Base-by-base conservation (phyloP, 2,329 filamentous ascomycete genomes). In the Cladorrhinum sp. region DNA sequence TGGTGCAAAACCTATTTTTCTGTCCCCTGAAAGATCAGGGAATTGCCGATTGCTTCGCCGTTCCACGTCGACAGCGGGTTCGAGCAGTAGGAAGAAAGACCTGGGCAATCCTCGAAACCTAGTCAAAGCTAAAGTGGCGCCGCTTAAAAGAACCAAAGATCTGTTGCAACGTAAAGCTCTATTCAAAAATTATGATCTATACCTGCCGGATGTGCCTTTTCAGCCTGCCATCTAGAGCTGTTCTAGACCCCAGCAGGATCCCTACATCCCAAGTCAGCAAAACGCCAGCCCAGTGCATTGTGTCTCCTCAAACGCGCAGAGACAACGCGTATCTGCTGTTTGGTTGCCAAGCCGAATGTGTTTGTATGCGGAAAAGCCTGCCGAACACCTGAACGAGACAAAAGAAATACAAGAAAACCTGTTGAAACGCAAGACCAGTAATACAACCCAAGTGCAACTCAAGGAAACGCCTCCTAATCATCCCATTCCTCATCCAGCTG, bases 401-500 rank as follows among this genome's bases (percentile, higher is more conserved):
- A 20, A 54, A 58, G 14, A 51, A 55, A 23, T 42, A 58, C 21
- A 36, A 36, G 14, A 16, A 30, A 36, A 36, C 33, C 14, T 36
- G 33, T 36, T 36, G 10, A 55, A 18, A 57, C 16, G 30, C n/a
- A 20, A 46, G n/a, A 46, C 42, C 14, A 46, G 42, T 9, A 46
- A 14, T 46, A 53, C 26, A 48, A 26, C 18, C 39, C 26, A 26
- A 54, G 21, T 12, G 42, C 6, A 46, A 18, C 26, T 50, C 24
- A 33, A 28, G 46, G 53, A 39, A 59, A 46, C 14, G 20, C 8
- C 23, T n/a, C 26, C 50, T 46, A 65, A 65, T 96, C 93, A 68
- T 97, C 93, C 94, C 94, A 98, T 73, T 97, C 93, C 74, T 98
- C 94, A 70, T 98, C 95, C 62, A 97, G 80, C 75, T 97, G 92